Base-by-base conservation (phyloP, 2,329 filamentous ascomycete species). In the Curvularia verruculosa region DNA sequence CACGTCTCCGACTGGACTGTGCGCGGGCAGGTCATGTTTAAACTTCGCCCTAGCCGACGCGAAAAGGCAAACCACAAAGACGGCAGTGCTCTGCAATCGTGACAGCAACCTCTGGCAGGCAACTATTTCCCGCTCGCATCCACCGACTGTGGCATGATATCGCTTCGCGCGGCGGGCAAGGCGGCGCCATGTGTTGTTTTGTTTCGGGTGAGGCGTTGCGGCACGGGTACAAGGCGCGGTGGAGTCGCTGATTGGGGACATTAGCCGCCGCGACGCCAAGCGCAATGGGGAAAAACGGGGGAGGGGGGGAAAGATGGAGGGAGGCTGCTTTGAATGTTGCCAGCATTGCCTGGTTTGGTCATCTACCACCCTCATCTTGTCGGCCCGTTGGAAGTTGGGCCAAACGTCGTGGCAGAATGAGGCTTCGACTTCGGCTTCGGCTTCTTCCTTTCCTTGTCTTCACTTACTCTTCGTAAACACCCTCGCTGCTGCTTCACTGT, bases 201-300 rank as follows among this genome's bases (percentile, higher is more conserved):
- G 48, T 43, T 51, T 51, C 55, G 61, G 61, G 40, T 62, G 61
- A 43, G 61, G 61, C 61, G 56, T 43, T 52, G 47, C 55, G 52
- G 53, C 49, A 48, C 44, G 58, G 51, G 51, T 47, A 19, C 28
- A 43, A 41, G 24, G 28, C 57, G 64, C 59, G 53, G 57, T 50
- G 19, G 23, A 12, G 8, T n/a, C 31, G 50, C 44, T 43, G 59
- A 54, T 63, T 62, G 62, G 64, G 54, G 55, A 47, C 46, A 56
- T 41, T 56, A 62, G 64, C 58, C 66, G 66, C 63, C 56, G 34
- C 23, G 21, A 50, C 56, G 50, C 54, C 45, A 44, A 44, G 39
- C 18, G 40, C 23, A 28, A 54, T 50, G 52, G 34, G 47, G 47
- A 29, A 46, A n/a, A 45, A 29, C 7, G 31, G 29, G 48, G 50